Conservation (phyloP, 164 flowering plant species). For the Liquidambar formosana region DNA sequence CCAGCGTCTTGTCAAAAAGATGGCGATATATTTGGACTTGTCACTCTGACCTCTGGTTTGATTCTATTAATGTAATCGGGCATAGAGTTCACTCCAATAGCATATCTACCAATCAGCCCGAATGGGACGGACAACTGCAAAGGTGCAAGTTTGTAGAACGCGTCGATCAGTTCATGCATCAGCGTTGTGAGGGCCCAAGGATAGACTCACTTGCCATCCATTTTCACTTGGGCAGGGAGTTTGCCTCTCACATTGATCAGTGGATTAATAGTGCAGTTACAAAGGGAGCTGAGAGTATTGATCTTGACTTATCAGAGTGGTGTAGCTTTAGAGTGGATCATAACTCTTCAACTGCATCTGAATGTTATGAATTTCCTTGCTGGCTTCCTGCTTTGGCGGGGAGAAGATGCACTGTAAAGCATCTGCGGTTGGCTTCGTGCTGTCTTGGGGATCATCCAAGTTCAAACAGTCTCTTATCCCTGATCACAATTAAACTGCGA, state of each 20-base stretch:
- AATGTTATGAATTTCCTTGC: conserved; percentile 11
- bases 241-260: conserved; percentile 8
- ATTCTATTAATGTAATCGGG: conserved; percentile 8
- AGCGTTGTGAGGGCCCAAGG: conserved; percentile 7
- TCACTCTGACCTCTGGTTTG: conserved; percentile 10
- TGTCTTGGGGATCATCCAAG: background rate
- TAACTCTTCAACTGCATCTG: background rate
- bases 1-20: conserved; percentile 15
- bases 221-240: conserved; percentile 12
- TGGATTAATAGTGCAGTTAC: conserved; percentile 11
- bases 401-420: conserved; percentile 5
- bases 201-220: conserved; percentile 4
- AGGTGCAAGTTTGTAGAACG: conserved; percentile 7
- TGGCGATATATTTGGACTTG: conserved; percentile 15
- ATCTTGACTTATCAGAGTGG: conserved; percentile 8
- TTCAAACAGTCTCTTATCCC: conserved; percentile 6
- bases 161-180: conserved; percentile 13
- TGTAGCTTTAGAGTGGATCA: background rate
- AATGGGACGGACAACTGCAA: background rate
- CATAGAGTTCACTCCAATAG: background rate
- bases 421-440: conserved; percentile 12
- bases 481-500: conserved; percentile 8
- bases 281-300: conserved; percentile 15
- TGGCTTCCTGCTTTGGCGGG: conserved; percentile 2
- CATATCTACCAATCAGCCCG: background rate